Evolutionary conservation across 2,329 filamentous ascomycete genomes (phyloP).

Genomic region (Elsinoe arachidis): DNA sequence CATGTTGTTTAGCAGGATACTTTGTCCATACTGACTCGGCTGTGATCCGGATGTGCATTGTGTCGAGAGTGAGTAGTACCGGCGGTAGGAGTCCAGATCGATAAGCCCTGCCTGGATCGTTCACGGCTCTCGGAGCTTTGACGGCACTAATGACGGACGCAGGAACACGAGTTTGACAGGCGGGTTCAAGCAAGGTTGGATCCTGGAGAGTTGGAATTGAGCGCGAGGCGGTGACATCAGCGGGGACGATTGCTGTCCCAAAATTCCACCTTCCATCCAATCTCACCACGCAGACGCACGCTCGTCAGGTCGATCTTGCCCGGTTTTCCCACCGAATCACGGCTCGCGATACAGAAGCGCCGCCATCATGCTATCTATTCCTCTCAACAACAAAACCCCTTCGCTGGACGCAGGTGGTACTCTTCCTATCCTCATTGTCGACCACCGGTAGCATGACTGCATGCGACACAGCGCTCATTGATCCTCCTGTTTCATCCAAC

Average conservation of each 20-base stretch:
- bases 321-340: constrained; percentile 8
- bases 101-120: background rate
- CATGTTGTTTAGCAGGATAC: constrained; percentile 19
- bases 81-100: background rate
- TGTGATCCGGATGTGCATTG: constrained; percentile 11
- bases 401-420: constrained; percentile 9
- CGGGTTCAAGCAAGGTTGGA: background rate
- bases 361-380: constrained; percentile 8
- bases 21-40: constrained; percentile 15
- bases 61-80: background rate
- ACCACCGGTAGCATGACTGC: constrained; percentile 1
- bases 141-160: constrained; percentile 5
- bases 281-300: background rate
- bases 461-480: constrained; percentile 4
- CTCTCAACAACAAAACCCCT: constrained; percentile 7
- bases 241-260: background rate
- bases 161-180: constrained; percentile 5
- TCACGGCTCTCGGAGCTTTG: background rate
- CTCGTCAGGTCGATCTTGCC: constrained; percentile 13
- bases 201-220: background rate
- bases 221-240: background rate
- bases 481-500: constrained; percentile 6
- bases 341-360: constrained; percentile 8
- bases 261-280: constrained; percentile 1
- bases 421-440: constrained; percentile 10